These are phyloP conservation scores for Pseudogymnoascus sp. DNA, from an alignment of 2,329 filamentous ascomycete genomes.

Conservation along the genomic window DNA sequence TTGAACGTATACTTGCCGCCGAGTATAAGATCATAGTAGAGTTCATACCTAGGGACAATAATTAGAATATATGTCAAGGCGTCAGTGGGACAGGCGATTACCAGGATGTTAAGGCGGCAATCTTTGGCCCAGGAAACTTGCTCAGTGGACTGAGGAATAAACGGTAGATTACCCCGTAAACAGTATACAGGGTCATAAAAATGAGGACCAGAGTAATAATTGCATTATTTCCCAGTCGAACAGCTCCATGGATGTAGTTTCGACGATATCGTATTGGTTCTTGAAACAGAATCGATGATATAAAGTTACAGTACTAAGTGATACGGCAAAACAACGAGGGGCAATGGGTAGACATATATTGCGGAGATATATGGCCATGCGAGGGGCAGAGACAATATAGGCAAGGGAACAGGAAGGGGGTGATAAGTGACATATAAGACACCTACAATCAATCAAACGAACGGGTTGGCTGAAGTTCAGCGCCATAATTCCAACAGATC, in stretches of 20 bases:
- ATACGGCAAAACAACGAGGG: neutral
- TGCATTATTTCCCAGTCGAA: neutral
- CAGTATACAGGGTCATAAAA: neutral
- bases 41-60: slow-evolving; percentile 7
- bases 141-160: slow-evolving; percentile 24
- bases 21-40: slow-evolving; percentile 38
- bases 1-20: slow-evolving; percentile 38
- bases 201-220: neutral
- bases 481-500: neutral
- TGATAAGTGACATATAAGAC: neutral
- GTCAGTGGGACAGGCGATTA: neutral
- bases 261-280: neutral
- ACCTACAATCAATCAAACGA: neutral
- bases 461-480: neutral
- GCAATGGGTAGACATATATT: neutral
- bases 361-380: neutral
- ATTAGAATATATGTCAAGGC: neutral
- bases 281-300: neutral
- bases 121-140: slow-evolving; percentile 21
- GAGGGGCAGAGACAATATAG: neutral
- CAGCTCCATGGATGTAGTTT: neutral
- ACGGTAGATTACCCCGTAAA: slow-evolving; percentile 12
- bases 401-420: neutral
- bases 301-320: neutral
- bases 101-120: slow-evolving; percentile 21